Evolutionary conservation across 1,139 yeast species (phyloP).

Genomic region (Debaryomyces singareniensis): DNA sequence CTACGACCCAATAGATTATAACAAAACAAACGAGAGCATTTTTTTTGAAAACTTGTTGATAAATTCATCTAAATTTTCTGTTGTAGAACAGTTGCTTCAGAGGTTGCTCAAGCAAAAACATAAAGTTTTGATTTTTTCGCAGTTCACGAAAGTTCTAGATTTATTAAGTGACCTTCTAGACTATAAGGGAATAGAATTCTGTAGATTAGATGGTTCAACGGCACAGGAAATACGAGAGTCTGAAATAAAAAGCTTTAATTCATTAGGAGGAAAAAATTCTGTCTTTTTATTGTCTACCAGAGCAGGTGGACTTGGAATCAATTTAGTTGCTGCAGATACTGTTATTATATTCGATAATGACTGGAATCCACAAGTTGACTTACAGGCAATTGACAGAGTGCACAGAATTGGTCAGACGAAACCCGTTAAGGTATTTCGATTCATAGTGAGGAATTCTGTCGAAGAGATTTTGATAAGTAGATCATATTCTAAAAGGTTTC

Average conservation of each 20-base stretch:
- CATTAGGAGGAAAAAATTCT: constrained; percentile 21
- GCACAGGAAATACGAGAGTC: constrained; percentile 59
- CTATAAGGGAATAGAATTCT: constrained; percentile 31
- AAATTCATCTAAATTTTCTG: constrained; percentile 66
- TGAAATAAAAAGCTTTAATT: constrained; percentile 52
- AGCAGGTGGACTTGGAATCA: constrained; percentile 93
- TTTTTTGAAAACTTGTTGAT: constrained; percentile 30
- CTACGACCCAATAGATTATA: constrained; percentile 60
- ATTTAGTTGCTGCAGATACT: constrained; percentile 80
- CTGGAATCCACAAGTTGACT: constrained; percentile 96
- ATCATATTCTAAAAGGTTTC: constrained; percentile 70
- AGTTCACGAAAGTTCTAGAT: constrained; percentile 75
- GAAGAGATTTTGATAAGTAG: constrained; percentile 76
- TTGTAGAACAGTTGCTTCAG: constrained; percentile 58
- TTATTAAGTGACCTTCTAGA: constrained; percentile 61
- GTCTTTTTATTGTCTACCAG: constrained; percentile 80
- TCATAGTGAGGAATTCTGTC: constrained; percentile 70
- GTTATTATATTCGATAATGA: constrained; percentile 88
- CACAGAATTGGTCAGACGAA: constrained; percentile 87
- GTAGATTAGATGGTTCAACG: constrained; percentile 76
- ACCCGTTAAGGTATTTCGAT: constrained; percentile 76
- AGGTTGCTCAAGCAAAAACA: constrained; percentile 45
- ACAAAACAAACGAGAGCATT: constrained; percentile 8
- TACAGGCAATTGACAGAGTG: constrained; percentile 94
- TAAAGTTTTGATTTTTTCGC: constrained; percentile 75